Evolutionary conservation across 2,329 filamentous ascomycete species (phyloP).

Genomic region (Fusarium brevicatenulatum): DNA sequence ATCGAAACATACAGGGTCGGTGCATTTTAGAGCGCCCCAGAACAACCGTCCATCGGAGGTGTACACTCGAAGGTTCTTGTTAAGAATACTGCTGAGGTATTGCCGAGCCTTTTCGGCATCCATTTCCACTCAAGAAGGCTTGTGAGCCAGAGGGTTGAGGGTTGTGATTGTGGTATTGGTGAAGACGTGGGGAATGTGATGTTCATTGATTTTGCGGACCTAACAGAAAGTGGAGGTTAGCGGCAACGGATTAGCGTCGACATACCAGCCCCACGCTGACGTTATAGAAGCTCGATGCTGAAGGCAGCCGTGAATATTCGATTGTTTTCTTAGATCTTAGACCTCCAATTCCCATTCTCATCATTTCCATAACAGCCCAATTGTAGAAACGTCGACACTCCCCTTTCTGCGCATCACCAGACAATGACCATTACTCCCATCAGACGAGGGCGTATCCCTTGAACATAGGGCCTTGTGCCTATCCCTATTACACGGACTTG

Average conservation of each 20-base stretch:
- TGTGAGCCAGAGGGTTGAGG: not conserved
- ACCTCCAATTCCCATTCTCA: not conserved
- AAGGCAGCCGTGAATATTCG: conserved; percentile 7
- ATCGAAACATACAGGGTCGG: conserved; percentile 76
- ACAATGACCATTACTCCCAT: conserved; percentile 21
- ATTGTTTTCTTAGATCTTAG: not conserved
- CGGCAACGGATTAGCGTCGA: conserved; percentile 26
- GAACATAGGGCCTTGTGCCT: conserved; percentile 17
- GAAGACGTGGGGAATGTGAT: conserved; percentile 8
- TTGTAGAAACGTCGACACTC: not conserved
- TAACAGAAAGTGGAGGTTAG: conserved; percentile 8
- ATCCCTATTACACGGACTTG: not conserved
- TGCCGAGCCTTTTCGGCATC: conserved; percentile 62
- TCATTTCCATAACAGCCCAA: not conserved
- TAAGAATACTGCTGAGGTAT: conserved; percentile 74
- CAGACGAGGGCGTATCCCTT: conserved; percentile 38
- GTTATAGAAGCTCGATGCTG: conserved; percentile 27
- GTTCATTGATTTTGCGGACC: conserved; percentile 13
- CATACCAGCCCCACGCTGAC: conserved; percentile 38
- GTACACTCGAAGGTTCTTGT: conserved; percentile 81
- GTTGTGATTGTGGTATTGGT: not conserved
- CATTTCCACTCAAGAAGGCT: conserved; percentile 47
- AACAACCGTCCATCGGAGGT: conserved; percentile 89
- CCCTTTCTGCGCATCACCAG: not conserved
- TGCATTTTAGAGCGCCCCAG: conserved; percentile 91